Evolutionary conservation across 805 yeast genomes (phyloP), one percentile per base, ranked within the genome.

Genomic region (Saturnispora kantuleensis): DNA sequence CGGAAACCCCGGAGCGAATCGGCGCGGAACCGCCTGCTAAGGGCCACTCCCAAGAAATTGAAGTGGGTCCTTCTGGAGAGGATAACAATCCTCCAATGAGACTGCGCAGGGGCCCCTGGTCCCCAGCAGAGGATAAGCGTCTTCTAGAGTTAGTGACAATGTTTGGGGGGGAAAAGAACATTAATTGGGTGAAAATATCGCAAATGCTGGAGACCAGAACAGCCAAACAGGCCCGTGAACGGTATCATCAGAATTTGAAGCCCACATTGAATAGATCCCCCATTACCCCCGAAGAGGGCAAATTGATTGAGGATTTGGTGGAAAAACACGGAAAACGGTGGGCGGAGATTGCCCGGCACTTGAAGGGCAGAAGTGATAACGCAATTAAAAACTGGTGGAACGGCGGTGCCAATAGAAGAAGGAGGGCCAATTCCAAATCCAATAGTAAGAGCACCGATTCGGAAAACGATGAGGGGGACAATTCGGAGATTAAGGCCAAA

Each of bases 381-480:
- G 88, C 95, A 16, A 85, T 86, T 55, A 86, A 86, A 59, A 88
- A 88, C 64, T 88, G 96, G 96, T 87, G 96, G 96, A 86, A 86
- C 58, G 95, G 96, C 4, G 94, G 95, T 8, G 90, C 94, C 11
- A 86, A 84, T 59, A 70, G 94, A 48, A 68, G 95, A 49, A 73
- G 93, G 55, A 67, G 87, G 51, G 70, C 43, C 10, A 39, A 17
- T 31, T 45, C 41, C 11, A 44, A 35, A 15, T 40, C 33, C 11
- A 17, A 16, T 5, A n/a, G n/a, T 21, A 26, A 39, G 10, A 37
- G 36, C 31, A 21, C 33, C 10, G 33, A 8, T 28, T 26, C 30
- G 10, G 35, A 30, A 18, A 36, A 45, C 15, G 35, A 36, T 2
- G 30, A 45, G 12, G 38, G 39, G 17, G 30, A 37, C 5, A 38